Base-by-base conservation (phyloP, 202 grass and related monocot species). In the Carex arenaria region DNA sequence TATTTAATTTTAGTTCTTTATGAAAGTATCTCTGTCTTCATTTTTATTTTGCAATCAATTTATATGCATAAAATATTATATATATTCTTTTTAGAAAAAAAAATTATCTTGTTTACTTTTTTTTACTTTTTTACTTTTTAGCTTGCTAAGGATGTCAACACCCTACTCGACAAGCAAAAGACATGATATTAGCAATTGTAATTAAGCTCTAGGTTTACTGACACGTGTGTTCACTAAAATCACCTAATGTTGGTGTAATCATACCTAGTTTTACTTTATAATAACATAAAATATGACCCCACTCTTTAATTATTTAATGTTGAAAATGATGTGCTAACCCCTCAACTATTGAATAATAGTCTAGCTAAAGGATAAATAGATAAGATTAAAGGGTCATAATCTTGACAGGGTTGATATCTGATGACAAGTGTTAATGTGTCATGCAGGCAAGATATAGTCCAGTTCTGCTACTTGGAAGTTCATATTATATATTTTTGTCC, bases 311-410 rank as follows among this genome's bases (percentile, higher is more conserved):
- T 76, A 74, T 12, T 74, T 52, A 75, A 31, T 36, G 51, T 77
- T 57, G 72, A 77, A n/a, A 77, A 56, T 77, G 72, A 77, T 57
- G 72, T 77, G 72, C 72, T 77, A 77, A 77, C 72, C 28, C 28
- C 72, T 57, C 62, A 82, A 66, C 80, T 32, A 53, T 53, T 22
- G 36, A 82, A 52, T 68, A 68, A 65, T 62, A 36, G 3, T 4
- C 34, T 36, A 82, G n/a, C 43, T 31, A 67, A 67, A 19, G 15
- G 79, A 67, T 62, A 52, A 15, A 26, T 72, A 30, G 79, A 66
- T 77, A 77, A 55, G 72, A 36, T 57, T 77, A 77, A 57, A 73
- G 34, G 28, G 47, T 77, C 72, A 77, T 77, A 18, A 76, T 56
- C 14, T 77, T 17, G 14, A 76, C 14, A 32, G 2, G 5, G 72